These are phyloP conservation scores for Myrica gale DNA, from an alignment of 306 rosid genomes.

Conservation along the genomic window DNA sequence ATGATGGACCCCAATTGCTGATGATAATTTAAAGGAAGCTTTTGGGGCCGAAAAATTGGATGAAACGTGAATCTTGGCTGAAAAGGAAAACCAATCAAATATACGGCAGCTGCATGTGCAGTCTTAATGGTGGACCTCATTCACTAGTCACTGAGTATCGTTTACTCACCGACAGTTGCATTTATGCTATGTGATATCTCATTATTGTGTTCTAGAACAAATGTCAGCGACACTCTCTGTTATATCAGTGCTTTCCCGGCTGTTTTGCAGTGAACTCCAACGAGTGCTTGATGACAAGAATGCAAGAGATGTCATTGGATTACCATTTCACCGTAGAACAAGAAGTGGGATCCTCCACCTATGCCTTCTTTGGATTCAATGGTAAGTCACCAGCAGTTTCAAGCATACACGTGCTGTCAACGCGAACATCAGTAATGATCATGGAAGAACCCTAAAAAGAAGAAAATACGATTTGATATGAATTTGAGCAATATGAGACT, in stretches of 20 bases:
- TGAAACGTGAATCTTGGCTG: constrained; percentile 21
- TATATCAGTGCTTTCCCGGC: not conserved
- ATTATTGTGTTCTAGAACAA: constrained; percentile 17
- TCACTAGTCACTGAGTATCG: constrained; percentile 38
- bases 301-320: constrained; percentile 97
- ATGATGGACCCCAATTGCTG: not conserved
- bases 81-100: not conserved
- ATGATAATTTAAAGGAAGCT: constrained; percentile 11
- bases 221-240: constrained; percentile 28
- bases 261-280: constrained; percentile 61
- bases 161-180: constrained; percentile 42
- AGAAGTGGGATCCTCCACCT: constrained; percentile 84
- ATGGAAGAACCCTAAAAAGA: too few species aligned
- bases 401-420: not conserved
- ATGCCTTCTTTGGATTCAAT: constrained; percentile 81
- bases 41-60: constrained; percentile 40
- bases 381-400: constrained; percentile 34
- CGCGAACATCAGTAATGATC: too few species aligned
- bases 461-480: not conserved
- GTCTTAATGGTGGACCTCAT: constrained; percentile 58
- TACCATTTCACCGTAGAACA: constrained; percentile 93
- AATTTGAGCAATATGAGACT: not conserved
- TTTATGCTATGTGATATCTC: constrained; percentile 29
- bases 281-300: constrained; percentile 86
- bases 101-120: constrained; percentile 56